Evolutionary conservation across 2,329 filamentous ascomycete species (phyloP), one percentile per base, ranked within the genome.

Genomic region (Cladosporium sp.): DNA sequence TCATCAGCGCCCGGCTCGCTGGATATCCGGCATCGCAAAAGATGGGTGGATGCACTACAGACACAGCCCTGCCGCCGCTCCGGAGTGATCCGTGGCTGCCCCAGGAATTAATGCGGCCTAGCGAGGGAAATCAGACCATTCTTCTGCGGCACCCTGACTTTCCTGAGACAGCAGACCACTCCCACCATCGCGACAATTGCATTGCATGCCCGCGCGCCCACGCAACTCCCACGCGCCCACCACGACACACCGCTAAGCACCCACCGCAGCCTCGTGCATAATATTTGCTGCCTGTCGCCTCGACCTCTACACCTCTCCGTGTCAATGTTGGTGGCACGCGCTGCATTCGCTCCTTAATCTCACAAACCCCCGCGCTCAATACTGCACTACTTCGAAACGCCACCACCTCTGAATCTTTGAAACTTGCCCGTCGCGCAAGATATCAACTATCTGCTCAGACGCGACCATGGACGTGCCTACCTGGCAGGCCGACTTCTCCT

Each of bases 401-500:
- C 34, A 63, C 60, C 18, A 32, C 46, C 28, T n/a, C 32, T 51
- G 46, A n/a, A 51, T 13, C n/a, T 21, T 25, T 30, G 1, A 34
- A 25, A n/a, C 30, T 53, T 11, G 18, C 60, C 25, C 49, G 32
- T 56, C 34, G 49, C 49, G 34, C 60, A 43, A 28, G 49, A 63
- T 39, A 36, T 63, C 49, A 56, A 30, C 48, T 46, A 56, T 43
- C 49, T 56, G 30, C 26, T 51, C 43, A 32, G 58, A 25, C 58
- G 28, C 49, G 14, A 46, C 16, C 49, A 63, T 63, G 60, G 60
- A 63, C 60, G 30, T 51, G 36, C 30, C 60, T 14, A 56, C 39
- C 6, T 66, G 65, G 65, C 65, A 63, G 34, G 23, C 36, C 21
- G 58, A 63, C 48, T 60, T 66, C 56, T 28, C 58, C 23, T 63